A percentile compares a stretch with the other conserved stretches of the same genome.
Evolutionary conservation across 192 early-diverging fungal species (phyloP).

Genomic region (Funneliformis geosporum): DNA sequence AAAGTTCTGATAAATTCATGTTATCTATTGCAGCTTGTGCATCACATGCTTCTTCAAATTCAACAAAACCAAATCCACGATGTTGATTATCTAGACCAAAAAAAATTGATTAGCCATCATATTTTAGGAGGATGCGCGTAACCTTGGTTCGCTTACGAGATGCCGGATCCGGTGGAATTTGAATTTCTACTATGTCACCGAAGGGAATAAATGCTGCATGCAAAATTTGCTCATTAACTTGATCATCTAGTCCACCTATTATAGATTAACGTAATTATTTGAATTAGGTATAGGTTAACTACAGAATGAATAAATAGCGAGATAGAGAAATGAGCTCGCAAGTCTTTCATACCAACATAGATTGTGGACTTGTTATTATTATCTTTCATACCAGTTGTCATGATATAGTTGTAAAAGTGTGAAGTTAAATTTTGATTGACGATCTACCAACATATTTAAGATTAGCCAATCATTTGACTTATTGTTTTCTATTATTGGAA

Average conservation of each 20-base stretch:
- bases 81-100: constrained; percentile 60
- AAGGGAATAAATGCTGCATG: constrained; percentile 94
- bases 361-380: constrained; percentile 45
- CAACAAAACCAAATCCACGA: constrained; percentile 95
- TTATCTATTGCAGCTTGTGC: constrained; percentile 90
- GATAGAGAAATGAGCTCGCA: neutral
- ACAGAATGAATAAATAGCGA: too few relatives aligned
- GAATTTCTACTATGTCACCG: constrained; percentile 89
- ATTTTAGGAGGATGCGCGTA: too few relatives aligned
- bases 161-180: constrained; percentile 79
- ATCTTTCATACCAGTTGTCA: constrained; percentile 19
- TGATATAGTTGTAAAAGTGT: too few relatives aligned
- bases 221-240: constrained; percentile 77
- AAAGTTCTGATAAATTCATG: constrained; percentile 88
- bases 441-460: too few relatives aligned
- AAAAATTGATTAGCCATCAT: neutral
- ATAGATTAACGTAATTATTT: neutral
- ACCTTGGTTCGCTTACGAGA: constrained; percentile 54
- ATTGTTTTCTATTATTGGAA: too few relatives aligned
- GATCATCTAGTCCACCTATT: constrained; percentile 75
- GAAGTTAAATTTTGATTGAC: too few relatives aligned
- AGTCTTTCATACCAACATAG: constrained; percentile 44
- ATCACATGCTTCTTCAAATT: constrained; percentile 85
- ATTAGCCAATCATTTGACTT: too few relatives aligned
- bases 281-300: neutral